Evolutionary conservation across 176 grass and related monocot species (phyloP), one percentile per base, ranked within the genome.

Genomic region (Oryza glumipatula): DNA sequence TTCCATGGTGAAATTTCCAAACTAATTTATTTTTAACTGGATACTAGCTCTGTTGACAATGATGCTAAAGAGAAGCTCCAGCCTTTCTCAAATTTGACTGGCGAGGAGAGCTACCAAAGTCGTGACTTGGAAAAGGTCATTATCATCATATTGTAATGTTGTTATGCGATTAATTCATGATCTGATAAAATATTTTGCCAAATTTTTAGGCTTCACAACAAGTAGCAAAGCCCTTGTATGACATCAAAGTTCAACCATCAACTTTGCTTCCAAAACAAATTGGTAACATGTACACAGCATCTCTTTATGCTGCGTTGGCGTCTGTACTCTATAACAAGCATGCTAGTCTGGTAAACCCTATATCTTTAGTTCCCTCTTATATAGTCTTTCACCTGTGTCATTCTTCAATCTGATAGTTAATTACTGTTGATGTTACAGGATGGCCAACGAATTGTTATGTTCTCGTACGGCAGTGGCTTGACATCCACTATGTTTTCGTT

Each of bases 401-500:
- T 67, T 67, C 54, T 39, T 80, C 33, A 17, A 70, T 70, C 1
- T 26, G 48, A 41, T 16, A 46, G 11, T 68, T 65, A 23, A 1
- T 6, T 67, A 65, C 22, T 39, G 72, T 43, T 90, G 48, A n/a
- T 85, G 30, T 85, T 83, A 47, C 81, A 99, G 96, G 86, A 79
- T 11, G 90, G 91, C 17, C 91, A 96, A 65, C 91, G 96, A 83
- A 87, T 99, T 67, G 45, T 99, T 61, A 96, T 99, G 96, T 99
- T 99, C 56, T 99, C 96, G 2, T 99, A 99, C 48, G 96, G 96
- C 16, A 99, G 96, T 65, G 96, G 96, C 24, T 85, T 96, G 74
- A 92, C 96, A 30, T 95, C 96, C 36, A 94, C 93, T 9, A 88
- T 99, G 79, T 99, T 99, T 79, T 99, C 93, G 24, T 92, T 99